Evolutionary conservation across 345 rosid species (phyloP).

Genomic region (Barbarea vulgaris): DNA sequence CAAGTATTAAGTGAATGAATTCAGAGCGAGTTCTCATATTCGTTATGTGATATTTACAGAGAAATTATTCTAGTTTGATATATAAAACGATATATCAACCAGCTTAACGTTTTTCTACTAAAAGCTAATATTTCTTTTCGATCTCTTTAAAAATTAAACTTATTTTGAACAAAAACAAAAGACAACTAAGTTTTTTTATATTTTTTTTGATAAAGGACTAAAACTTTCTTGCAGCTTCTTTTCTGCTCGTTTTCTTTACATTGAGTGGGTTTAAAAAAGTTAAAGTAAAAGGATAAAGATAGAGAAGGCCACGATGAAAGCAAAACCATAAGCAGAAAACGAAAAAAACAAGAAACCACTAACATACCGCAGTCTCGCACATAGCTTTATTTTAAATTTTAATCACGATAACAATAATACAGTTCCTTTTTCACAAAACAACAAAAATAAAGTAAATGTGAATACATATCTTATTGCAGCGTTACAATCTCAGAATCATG

Average conservation of each 20-base stretch:
- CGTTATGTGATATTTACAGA: background rate
- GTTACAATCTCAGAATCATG: constrained; percentile 20
- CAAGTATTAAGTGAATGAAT: background rate
- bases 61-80: background rate
- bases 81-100: background rate
- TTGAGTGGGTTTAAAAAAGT: constrained; percentile 15
- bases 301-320: constrained; percentile 28
- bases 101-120: background rate
- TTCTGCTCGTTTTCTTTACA: background rate
- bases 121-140: background rate
- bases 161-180: too few species aligned
- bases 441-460: background rate
- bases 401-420: background rate
- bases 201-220: background rate
- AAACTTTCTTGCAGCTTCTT: constrained; percentile 7
- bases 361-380: background rate
- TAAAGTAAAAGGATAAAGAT: constrained; percentile 19
- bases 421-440: background rate
- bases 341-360: constrained; percentile 18
- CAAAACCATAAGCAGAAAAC: constrained; percentile 15
- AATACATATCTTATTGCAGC: constrained; percentile 24
- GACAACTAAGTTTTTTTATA: too few species aligned
- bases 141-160: constrained; percentile 14
- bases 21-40: background rate
- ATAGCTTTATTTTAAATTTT: constrained; percentile 8